A percentile compares a stretch with the other conserved stretches of the same genome.
These are phyloP conservation scores for Ascocoryne sarcoides DNA, from an alignment of 2,329 filamentous ascomycete genomes.

Conservation along the genomic window DNA sequence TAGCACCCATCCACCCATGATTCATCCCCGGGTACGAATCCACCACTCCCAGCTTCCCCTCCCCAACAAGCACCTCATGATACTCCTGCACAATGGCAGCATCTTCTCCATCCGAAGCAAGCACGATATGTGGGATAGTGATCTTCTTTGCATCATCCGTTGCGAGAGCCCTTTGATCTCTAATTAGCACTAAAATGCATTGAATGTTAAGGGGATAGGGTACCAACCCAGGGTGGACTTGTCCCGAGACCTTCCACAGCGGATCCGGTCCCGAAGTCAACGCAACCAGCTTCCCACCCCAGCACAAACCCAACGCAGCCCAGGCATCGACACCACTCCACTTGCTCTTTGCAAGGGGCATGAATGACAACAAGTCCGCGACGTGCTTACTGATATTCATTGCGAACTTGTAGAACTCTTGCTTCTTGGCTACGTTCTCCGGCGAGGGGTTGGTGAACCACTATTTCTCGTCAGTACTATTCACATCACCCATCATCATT, in stretches of 20 bases:
- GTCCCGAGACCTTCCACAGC: constrained; percentile 18
- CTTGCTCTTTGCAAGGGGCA: constrained; percentile 31
- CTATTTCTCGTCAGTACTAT: too few species aligned
- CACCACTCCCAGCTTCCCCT: constrained; percentile 30
- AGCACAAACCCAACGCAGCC: constrained; percentile 22
- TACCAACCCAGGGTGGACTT: constrained; percentile 21
- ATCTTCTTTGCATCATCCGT: constrained; percentile 35
- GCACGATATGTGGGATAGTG: constrained; percentile 38
- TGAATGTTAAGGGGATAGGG: background rate
- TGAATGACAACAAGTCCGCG: constrained; percentile 25
- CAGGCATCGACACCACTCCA: constrained; percentile 43
- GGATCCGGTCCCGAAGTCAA: constrained; percentile 13
- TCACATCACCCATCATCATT: too few species aligned
- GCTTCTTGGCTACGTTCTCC: constrained; percentile 40
- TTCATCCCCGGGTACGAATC: constrained; percentile 18
- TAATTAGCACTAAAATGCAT: constrained; percentile 4
- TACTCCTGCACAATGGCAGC: constrained; percentile 34
- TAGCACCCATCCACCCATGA: constrained; percentile 37
- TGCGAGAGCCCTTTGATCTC: too few species aligned
- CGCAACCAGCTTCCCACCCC: constrained; percentile 24
- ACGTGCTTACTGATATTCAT: constrained; percentile 4
- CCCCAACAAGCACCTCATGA: constrained; percentile 33
- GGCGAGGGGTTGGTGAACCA: constrained; percentile 43
- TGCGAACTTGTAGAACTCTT: constrained; percentile 6
- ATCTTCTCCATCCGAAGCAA: constrained; percentile 42